Evolutionary conservation across 345 rosid species (phyloP).

Genomic region (Moricandia moricandioides): DNA sequence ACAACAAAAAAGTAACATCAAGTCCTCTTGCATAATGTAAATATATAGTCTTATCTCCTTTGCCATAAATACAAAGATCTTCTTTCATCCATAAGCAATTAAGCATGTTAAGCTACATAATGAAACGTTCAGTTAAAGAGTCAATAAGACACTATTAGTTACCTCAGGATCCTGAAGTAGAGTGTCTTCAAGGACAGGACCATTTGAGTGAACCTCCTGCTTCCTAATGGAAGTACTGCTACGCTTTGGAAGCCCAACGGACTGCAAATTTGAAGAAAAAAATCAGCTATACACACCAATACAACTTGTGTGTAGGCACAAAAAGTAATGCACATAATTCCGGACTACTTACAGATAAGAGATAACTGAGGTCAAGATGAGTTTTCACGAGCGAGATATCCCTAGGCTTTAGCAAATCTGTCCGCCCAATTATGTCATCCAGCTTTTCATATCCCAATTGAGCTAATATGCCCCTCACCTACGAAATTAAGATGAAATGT

Average conservation of each 20-base stretch:
- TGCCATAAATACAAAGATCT: neutral
- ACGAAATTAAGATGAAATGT: constrained; percentile 15
- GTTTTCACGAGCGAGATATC: constrained; percentile 96
- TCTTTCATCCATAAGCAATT: neutral
- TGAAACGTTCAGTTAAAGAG: neutral
- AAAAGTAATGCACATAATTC: neutral
- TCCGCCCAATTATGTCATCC: constrained; percentile 87
- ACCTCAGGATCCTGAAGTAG: constrained; percentile 89
- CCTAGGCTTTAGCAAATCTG: constrained; percentile 71
- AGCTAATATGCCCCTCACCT: constrained; percentile 96
- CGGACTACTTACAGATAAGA: constrained; percentile 57
- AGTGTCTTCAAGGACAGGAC: constrained; percentile 78
- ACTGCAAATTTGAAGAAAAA: constrained; percentile 43
- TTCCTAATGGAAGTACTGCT: constrained; percentile 88
- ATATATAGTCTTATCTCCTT: neutral
- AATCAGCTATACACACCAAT: constrained; percentile 9
- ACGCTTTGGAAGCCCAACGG: constrained; percentile 79
- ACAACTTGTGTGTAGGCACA: neutral
- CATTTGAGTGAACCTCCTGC: constrained; percentile 87
- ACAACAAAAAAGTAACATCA: neutral
- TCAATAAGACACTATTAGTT: constrained; percentile 18
- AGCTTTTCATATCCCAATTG: constrained; percentile 86
- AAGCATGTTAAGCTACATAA: constrained; percentile 2
- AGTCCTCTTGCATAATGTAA: neutral
- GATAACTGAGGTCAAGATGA: constrained; percentile 83